phyloP scores from a whole-genome alignment of 768 basidiomycete species.

The Agaricus subrufescens region DNA sequence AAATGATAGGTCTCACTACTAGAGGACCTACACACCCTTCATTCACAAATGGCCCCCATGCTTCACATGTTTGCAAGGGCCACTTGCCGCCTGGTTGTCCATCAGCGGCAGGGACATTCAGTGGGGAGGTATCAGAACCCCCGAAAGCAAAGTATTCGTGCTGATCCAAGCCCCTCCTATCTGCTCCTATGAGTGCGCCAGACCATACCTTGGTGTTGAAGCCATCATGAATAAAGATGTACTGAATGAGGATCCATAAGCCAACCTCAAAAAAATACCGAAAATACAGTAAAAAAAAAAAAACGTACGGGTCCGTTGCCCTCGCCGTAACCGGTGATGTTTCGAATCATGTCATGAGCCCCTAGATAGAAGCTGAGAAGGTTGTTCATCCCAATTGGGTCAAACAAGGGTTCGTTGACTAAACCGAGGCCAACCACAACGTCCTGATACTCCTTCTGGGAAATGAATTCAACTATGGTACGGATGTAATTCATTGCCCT shows the following conservation, averaged over 20 bases:
- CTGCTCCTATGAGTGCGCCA: conserved; percentile 52
- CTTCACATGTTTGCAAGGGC: conserved; percentile 46
- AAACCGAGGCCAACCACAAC: conserved; percentile 61
- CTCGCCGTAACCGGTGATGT: conserved; percentile 68
- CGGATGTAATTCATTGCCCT: conserved; percentile 74
- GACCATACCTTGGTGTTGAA: conserved; percentile 45
- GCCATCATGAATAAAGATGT: conserved; percentile 43
- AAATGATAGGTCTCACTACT: conserved; percentile 26
- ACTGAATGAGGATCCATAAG: conserved; percentile 25
- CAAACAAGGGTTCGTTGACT: conserved; percentile 50
- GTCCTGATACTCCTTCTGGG: conserved; percentile 48
- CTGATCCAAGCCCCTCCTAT: conserved; percentile 56
- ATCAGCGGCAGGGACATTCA: conserved; percentile 24
- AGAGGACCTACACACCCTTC: conserved; percentile 27
- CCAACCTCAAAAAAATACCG: background rate
- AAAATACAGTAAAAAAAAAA: background rate
- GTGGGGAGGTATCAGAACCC: conserved; percentile 30
- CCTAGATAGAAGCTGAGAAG: conserved; percentile 57
- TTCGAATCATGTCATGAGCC: conserved; percentile 56
- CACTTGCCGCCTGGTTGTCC: conserved; percentile 38
- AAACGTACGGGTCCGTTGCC: conserved; percentile 49
- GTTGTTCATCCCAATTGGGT: conserved; percentile 46
- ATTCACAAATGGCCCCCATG: conserved; percentile 57
- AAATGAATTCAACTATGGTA: conserved; percentile 74
- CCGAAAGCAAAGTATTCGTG: conserved; percentile 69